Evolutionary conservation across 2,329 filamentous ascomycete genomes (phyloP).

Genomic region (Thielaviopsis euricoi): DNA sequence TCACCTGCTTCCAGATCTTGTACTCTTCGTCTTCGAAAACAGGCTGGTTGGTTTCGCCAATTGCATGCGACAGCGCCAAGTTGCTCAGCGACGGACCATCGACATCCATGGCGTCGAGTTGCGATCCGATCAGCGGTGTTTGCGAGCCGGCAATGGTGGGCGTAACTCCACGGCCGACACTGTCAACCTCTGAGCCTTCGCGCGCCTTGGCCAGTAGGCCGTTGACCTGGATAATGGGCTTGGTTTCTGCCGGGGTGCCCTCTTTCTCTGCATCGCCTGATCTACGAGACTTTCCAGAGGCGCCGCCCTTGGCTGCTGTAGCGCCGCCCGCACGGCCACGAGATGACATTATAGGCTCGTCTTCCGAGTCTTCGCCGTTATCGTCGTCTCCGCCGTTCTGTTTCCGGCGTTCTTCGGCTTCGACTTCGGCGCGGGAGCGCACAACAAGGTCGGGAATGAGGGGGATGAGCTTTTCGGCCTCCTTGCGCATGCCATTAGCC

Average conservation of each 20-base stretch:
- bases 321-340: constrained; percentile 68
- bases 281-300: constrained; percentile 57
- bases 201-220: constrained; percentile 42
- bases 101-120: constrained; percentile 73
- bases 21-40: constrained; percentile 84
- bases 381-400: constrained; percentile 75
- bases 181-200: constrained; percentile 72
- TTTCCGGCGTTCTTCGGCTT: constrained; percentile 70
- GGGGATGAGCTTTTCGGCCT: constrained; percentile 90
- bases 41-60: constrained; percentile 55
- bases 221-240: constrained; percentile 53
- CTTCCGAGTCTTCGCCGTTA: constrained; percentile 79
- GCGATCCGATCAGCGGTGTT: constrained; percentile 62
- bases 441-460: constrained; percentile 88
- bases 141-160: constrained; percentile 59
- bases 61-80: constrained; percentile 43
- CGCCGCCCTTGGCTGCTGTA: constrained; percentile 45
- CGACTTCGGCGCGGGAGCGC: constrained; percentile 81
- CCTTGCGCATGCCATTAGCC: constrained; percentile 90
- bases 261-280: constrained; percentile 48
- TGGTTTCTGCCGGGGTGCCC: constrained; percentile 63
- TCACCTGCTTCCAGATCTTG: constrained; percentile 97
- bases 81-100: constrained; percentile 59
- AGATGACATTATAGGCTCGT: constrained; percentile 96
- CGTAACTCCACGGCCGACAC: constrained; percentile 56